These are phyloP conservation scores for Annulohypoxylon stygium DNA, from an alignment of 495 filamentous ascomycete species.

Conservation along the genomic window DNA sequence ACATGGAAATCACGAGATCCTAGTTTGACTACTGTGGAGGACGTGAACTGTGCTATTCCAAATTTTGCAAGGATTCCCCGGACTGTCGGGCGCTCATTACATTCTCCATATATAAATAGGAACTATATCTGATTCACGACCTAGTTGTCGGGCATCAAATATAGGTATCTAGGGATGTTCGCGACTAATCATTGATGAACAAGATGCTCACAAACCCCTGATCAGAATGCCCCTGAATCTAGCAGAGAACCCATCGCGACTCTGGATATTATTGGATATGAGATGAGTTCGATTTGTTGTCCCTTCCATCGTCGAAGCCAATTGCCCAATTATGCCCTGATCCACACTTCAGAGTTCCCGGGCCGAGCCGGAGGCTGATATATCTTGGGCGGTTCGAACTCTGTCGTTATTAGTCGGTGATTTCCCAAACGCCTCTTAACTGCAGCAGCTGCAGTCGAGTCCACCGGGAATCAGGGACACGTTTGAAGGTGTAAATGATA, in stretches of 20 bases:
- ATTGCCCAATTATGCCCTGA: slow-evolving; percentile 32
- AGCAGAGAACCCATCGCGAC: slow-evolving; percentile 9
- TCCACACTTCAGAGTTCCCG: slow-evolving; percentile 34
- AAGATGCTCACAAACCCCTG: slow-evolving; percentile 27
- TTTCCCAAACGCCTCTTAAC: background rate
- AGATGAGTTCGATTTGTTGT: slow-evolving; percentile 14
- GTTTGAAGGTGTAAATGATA: background rate
- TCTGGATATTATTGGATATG: slow-evolving; percentile 26
- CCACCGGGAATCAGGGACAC: background rate
- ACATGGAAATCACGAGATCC: slow-evolving; percentile 17
- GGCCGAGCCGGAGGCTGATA: slow-evolving; percentile 37
- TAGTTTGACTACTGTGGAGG: slow-evolving; percentile 23
- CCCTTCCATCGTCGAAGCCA: background rate
- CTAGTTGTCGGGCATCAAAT: slow-evolving; percentile 36
- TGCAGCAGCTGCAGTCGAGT: background rate
- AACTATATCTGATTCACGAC: slow-evolving; percentile 27
- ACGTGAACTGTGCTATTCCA: slow-evolving; percentile 6
- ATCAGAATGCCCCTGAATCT: slow-evolving; percentile 17
- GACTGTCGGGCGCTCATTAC: slow-evolving; percentile 6
- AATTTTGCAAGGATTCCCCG: slow-evolving; percentile 16
- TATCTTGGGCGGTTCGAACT: slow-evolving; percentile 11
- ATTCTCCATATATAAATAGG: slow-evolving; percentile 40
- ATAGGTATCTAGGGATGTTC: background rate
- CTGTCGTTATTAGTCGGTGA: slow-evolving; percentile 9
- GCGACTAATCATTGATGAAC: slow-evolving; percentile 4